Conservation (phyloP, 2,329 filamentous ascomycete genomes). For the Colletotrichum higginsianum region DNA sequence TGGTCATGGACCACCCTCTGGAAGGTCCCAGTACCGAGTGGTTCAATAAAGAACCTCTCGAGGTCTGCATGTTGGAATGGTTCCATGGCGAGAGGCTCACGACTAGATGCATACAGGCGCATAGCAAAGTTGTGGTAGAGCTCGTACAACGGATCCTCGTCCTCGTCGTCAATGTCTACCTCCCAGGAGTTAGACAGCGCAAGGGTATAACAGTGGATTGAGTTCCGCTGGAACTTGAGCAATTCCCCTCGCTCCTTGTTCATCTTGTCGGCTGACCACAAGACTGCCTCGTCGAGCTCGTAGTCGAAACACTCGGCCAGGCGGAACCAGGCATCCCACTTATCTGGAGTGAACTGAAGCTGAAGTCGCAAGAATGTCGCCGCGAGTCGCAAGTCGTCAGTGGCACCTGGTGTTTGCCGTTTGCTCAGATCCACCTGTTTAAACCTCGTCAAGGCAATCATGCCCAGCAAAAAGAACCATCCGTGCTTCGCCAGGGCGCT, state of each 20-base stretch:
- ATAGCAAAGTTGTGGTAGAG: constrained; percentile 74
- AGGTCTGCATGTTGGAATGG: constrained; percentile 71
- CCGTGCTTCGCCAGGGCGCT: constrained; percentile 83
- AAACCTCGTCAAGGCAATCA: constrained; percentile 91
- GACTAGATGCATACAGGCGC: constrained; percentile 73
- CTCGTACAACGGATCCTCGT: constrained; percentile 69
- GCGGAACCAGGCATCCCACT: constrained; percentile 93
- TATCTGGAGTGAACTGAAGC: constrained; percentile 83
- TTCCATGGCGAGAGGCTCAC: constrained; percentile 75
- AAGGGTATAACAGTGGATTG: constrained; percentile 84
- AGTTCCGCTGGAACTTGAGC: constrained; percentile 81
- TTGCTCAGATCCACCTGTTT: constrained; percentile 78
- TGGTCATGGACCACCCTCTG: constrained; percentile 67
- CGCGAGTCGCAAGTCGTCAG: constrained; percentile 87
- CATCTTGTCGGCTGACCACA: constrained; percentile 92
- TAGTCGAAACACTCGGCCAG: constrained; percentile 90
- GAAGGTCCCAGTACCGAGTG: constrained; percentile 65
- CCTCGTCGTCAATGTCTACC: constrained; percentile 59
- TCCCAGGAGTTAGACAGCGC: constrained; percentile 70
- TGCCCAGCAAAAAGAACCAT: constrained; percentile 93
- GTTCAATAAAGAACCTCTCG: constrained; percentile 70
- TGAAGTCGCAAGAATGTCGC: constrained; percentile 86
- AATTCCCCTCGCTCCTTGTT: constrained; percentile 86
- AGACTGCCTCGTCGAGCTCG: constrained; percentile 87
- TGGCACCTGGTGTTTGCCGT: constrained; percentile 82